Evolutionary conservation across 2,329 filamentous ascomycete genomes (phyloP).

Genomic region (Claviceps digitariae): DNA sequence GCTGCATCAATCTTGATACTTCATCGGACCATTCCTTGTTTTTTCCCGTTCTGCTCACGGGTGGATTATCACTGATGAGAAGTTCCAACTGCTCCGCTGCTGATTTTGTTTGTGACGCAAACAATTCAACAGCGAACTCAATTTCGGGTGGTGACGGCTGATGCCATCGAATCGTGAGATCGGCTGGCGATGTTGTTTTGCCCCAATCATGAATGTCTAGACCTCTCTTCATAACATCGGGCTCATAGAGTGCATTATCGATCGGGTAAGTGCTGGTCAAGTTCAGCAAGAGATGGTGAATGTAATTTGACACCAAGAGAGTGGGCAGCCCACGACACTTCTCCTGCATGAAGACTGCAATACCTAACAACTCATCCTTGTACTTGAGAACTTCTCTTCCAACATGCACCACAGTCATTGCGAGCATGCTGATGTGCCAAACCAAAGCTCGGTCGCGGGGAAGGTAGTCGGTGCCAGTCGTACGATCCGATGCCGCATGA

Average conservation of each 20-base stretch:
- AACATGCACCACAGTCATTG: constrained; percentile 96
- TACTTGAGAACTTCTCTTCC: constrained; percentile 81
- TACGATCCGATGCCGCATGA: constrained; percentile 85
- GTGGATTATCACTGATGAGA: constrained; percentile 69
- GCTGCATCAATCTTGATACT: constrained; percentile 75
- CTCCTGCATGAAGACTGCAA: constrained; percentile 92
- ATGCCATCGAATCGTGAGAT: constrained; percentile 85
- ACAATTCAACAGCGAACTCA: constrained; percentile 78
- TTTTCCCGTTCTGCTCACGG: constrained; percentile 80
- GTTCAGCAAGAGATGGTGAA: constrained; percentile 90
- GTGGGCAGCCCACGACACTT: constrained; percentile 89
- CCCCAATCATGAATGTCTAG: constrained; percentile 76
- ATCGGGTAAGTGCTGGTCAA: constrained; percentile 87
- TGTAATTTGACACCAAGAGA: constrained; percentile 93
- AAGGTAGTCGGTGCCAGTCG: constrained; percentile 83
- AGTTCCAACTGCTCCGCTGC: constrained; percentile 63
- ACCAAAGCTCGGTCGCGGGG: constrained; percentile 85
- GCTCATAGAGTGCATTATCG: constrained; percentile 79
- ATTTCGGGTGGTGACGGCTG: constrained; percentile 68
- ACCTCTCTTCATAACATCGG: constrained; percentile 55
- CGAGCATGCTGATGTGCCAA: constrained; percentile 94
- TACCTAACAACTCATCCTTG: constrained; percentile 77
- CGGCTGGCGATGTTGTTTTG: constrained; percentile 55
- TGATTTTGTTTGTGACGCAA: constrained; percentile 66
- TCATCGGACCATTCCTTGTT: constrained; percentile 99